Conservation (phyloP, 2,329 filamentous ascomycete genomes). For the Trichophyton rubrum region DNA sequence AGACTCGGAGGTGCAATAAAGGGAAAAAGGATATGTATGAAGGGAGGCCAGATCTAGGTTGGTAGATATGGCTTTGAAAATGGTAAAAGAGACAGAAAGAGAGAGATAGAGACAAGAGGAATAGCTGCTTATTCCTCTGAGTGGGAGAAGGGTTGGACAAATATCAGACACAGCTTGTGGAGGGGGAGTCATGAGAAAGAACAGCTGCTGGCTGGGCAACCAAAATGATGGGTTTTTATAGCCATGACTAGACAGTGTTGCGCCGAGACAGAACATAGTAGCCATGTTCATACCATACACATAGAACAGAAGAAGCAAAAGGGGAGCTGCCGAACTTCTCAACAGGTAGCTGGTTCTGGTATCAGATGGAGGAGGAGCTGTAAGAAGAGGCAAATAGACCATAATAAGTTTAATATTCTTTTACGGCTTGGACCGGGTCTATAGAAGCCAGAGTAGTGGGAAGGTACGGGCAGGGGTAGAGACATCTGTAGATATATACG, state of each 20-base stretch:
- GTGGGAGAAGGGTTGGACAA: not conserved
- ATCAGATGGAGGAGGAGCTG: not conserved
- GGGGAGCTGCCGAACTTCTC: not conserved
- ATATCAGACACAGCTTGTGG: not conserved
- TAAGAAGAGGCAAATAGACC: not conserved
- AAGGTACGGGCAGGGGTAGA: not conserved
- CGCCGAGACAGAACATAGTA: not conserved
- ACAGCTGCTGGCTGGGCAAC: not conserved
- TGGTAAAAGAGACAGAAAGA: not conserved
- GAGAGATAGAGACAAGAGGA: not conserved
- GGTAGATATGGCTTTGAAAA: not conserved
- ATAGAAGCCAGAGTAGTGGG: constrained; percentile 1
- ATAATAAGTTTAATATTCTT: not conserved
- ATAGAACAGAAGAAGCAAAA: not conserved
- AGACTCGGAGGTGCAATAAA: not conserved
- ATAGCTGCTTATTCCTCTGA: not conserved
- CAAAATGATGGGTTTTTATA: not conserved
- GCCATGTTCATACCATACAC: not conserved
- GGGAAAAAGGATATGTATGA: not conserved
- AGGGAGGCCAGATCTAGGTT: not conserved
- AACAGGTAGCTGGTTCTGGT: not conserved
- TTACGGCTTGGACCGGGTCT: not conserved
- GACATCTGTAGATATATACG: not conserved
- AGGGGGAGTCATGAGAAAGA: not conserved
- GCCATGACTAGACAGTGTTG: not conserved